Evolutionary conservation across 306 rosid genomes (phyloP), one percentile per base, ranked within the genome.

Genomic region (Mimosa pudica): DNA sequence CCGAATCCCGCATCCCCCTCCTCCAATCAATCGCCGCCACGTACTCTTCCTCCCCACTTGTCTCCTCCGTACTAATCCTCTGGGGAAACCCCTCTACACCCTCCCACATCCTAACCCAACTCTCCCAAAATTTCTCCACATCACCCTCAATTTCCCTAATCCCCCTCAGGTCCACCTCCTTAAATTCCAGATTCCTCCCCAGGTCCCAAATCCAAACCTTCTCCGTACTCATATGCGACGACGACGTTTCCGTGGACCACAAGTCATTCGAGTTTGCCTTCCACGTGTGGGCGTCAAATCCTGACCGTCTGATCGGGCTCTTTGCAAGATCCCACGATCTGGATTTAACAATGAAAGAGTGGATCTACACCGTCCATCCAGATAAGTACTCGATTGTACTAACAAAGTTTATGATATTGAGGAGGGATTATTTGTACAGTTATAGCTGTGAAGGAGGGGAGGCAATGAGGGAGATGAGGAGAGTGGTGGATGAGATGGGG

Each of bases 31-130:
- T 92, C 6, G 85, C 91, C 33, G 46, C 87, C 82, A 49, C 89
- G 66, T 92, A 92, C 85, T 84, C 97, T 7, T 82, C 89, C 45
- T 82, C 94, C 8, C 85, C 97, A 0, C 18, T 88, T 11, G 97
- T 94, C 8, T 88, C 87, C 54, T 86, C 92, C 0, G 94, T 94
- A 47, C 88, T 92, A 33, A 83, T 94, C 68, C 92, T 94, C 38
- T 94, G 98, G 98, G 98, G 97, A 69, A 90, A 94, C 82, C 97
- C 97, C 8, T 81, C 92, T 14, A 94, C 98, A 1, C 74, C 86
- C 3, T 16, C 72, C 60, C 75, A 85, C 24, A 66, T 84, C 71
- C 79, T 90, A 11, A 79, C 72, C 1, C 79, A 82, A 44, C 24
- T 92, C 71, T 83, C 89, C 9, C 86, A 9, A 33, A 90, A 92